A percentile compares a stretch with the other conserved stretches of the same genome.
Conservation (phyloP, 805 yeast species). For the Monosporozyma unispora region DNA sequence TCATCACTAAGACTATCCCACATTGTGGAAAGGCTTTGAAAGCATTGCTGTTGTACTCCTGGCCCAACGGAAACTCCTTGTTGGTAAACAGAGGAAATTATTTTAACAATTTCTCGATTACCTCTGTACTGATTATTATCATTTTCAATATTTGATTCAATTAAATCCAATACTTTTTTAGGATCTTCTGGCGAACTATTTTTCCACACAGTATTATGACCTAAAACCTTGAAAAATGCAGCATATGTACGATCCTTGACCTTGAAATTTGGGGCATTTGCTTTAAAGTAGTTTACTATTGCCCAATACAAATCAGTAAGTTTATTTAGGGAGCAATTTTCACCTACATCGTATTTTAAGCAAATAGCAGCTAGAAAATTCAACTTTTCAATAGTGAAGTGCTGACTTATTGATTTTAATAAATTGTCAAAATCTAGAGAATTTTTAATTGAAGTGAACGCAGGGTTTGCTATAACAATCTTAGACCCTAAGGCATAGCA, state of each 20-base stretch:
- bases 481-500: background rate
- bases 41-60: background rate
- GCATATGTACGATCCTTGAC: slow-evolving; percentile 26
- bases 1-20: background rate
- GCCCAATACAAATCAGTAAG: slow-evolving; percentile 3
- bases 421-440: background rate
- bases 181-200: slow-evolving; percentile 11
- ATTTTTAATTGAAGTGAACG: background rate
- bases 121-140: slow-evolving; percentile 24
- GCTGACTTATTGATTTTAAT: background rate
- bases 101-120: slow-evolving; percentile 14
- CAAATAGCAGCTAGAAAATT: background rate
- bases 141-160: slow-evolving; percentile 7
- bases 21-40: background rate
- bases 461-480: background rate
- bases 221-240: slow-evolving; percentile 12
- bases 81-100: slow-evolving; percentile 10
- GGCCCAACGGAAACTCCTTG: slow-evolving; percentile 21
- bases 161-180: background rate
- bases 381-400: background rate
- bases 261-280: slow-evolving; percentile 15
- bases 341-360: background rate
- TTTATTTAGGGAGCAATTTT: background rate
- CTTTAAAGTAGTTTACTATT: slow-evolving; percentile 4
- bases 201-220: slow-evolving; percentile 5